Base-by-base conservation (phyloP, 1,284 basidiomycete species). In the Melampsora larici-populina region DNA sequence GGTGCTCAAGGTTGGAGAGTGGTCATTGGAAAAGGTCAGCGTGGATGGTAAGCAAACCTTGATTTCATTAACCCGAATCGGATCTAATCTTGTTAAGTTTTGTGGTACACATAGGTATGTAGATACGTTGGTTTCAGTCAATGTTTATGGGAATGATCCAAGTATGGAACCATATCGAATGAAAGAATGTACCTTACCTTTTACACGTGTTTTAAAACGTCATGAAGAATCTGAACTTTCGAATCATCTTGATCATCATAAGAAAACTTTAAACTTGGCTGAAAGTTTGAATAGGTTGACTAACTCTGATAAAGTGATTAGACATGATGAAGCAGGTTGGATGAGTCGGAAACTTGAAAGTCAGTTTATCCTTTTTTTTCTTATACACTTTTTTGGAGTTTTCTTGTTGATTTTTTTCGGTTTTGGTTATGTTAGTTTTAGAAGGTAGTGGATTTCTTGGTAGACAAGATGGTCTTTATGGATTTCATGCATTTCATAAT, bases 291-390 rank as follows among this genome's bases (percentile, higher is more conserved):
- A 72, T 24, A 46, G n/a, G 4, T 62, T 72, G 18, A 72, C 40
- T 18, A 64, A 21, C 18, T 46, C 55, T 4, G 70, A 72, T 49
- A 29, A 72, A 46, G 63, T 62, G 2, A 72, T 72, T 46, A 24
- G 70, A 29, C 70, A 72, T 36, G 64, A 58, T 15, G 70, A 72
- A 46, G 64, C 64, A 21, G 70, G 70, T 31, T 72, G 70, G 70
- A 72, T 72, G 70, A 72, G 70, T 36, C 33, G 62, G 1, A 72
- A 72, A 64, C 60, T 62, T 72, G 70, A 72, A 64, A 72, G 70
- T 72, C 0, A 48, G 70, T 31, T 29, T 2, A 36, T 64, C 8
- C 9, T 18, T 36, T 31, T 29, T 31, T 31, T 31, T 29, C 26
- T 36, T 26, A 13, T 26, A 9, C 60, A 15, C n/a, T 64, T 31